Evolutionary conservation across 331 rosid species (phyloP).

Genomic region (Stylosanthes scabra): DNA sequence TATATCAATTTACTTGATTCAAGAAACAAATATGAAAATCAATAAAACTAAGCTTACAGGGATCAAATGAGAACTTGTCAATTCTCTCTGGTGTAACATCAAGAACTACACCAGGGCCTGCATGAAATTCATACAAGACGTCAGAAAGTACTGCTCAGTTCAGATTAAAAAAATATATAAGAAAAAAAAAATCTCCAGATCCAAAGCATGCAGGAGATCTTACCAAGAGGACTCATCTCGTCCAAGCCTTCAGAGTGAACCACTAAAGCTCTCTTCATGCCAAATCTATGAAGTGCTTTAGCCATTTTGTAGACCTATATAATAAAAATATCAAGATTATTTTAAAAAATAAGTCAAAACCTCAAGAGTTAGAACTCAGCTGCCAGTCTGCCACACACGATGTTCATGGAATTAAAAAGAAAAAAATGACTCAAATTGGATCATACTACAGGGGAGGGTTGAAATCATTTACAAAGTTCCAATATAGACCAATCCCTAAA

Average conservation of each 20-base stretch:
- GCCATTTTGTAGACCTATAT: slow-evolving; percentile 92
- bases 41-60: slow-evolving; percentile 60
- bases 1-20: slow-evolving; percentile 27
- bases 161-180: slow-evolving; percentile 21
- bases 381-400: neutral
- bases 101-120: slow-evolving; percentile 89
- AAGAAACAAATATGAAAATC: slow-evolving; percentile 12
- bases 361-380: neutral
- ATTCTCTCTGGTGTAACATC: slow-evolving; percentile 78
- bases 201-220: slow-evolving; percentile 33
- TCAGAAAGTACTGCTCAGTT: slow-evolving; percentile 17
- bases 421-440: neutral
- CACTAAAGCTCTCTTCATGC: slow-evolving; percentile 93
- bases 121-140: slow-evolving; percentile 30
- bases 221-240: slow-evolving; percentile 98
- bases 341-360: neutral
- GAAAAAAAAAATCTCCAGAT: slow-evolving; percentile 24
- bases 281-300: slow-evolving; percentile 74
- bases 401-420: neutral
- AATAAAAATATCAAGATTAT: slow-evolving; percentile 22
- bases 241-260: slow-evolving; percentile 98
- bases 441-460: slow-evolving; percentile 1
- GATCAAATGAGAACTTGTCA: slow-evolving; percentile 84
- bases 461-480: slow-evolving; percentile 11
- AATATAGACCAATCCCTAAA: slow-evolving; percentile 15